Percentiles rank a stretch among this genome's conserved stretches.
phyloP scores from a whole-genome alignment of 2,329 filamentous ascomycete genomes.

The Fusarium illudens region DNA sequence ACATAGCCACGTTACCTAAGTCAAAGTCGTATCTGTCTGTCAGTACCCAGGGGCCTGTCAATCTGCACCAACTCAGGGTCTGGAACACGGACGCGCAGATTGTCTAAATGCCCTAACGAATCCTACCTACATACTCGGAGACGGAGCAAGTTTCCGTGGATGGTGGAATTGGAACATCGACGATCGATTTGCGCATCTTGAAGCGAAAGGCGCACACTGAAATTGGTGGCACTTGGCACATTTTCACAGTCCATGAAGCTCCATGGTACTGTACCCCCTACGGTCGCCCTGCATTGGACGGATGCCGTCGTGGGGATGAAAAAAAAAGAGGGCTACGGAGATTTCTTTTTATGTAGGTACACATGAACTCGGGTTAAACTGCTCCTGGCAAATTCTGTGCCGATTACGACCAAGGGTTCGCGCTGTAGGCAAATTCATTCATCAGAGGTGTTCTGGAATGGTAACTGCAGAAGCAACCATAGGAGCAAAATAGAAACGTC shows the following conservation, averaged over 20 bases:
- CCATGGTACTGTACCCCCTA: neutral
- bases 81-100: neutral
- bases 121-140: neutral
- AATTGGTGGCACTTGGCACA: neutral
- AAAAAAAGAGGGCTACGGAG: constrained; percentile 24
- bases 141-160: neutral
- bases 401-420: constrained; percentile 13
- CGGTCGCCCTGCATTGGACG: neutral
- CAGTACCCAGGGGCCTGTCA: constrained; percentile 8
- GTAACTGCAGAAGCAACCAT: neutral
- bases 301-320: neutral
- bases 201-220: neutral
- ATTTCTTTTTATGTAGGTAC: constrained; percentile 23
- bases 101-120: neutral
- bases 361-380: constrained; percentile 13
- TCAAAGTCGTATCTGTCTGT: constrained; percentile 2
- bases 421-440: neutral
- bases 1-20: neutral
- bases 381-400: constrained; percentile 7
- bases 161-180: neutral
- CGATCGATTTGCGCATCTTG: neutral
- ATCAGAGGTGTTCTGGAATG: neutral
- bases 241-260: neutral
- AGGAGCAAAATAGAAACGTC: neutral
- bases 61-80: constrained; percentile 6